Percentiles rank a stretch among this genome's conserved stretches.
These are phyloP conservation scores for Funneliformis caledonium DNA, from an alignment of 371 early-diverging fungal genomes.

Conservation along the genomic window DNA sequence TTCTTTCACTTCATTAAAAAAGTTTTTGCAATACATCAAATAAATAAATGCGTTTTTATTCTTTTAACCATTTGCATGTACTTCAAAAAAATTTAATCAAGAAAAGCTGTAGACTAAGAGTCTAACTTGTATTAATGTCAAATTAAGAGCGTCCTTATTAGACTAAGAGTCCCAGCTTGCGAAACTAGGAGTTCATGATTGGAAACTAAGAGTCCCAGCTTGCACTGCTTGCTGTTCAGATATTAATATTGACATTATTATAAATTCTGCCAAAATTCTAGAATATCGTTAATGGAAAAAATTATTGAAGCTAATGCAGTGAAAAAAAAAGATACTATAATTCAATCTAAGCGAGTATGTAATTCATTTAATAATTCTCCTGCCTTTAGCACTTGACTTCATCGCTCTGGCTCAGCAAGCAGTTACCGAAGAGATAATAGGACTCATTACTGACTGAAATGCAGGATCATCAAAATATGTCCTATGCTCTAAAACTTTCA, in stretches of 20 bases:
- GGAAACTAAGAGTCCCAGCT: conserved; percentile 16
- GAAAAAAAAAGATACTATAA: too few species aligned
- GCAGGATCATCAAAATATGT: too few species aligned
- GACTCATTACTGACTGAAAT: too few species aligned
- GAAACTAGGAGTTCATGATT: conserved; percentile 28
- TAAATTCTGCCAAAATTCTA: too few species aligned
- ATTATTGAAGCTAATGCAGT: too few species aligned
- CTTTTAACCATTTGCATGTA: not conserved
- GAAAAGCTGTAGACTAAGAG: conserved; percentile 28
- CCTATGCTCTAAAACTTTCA: too few species aligned
- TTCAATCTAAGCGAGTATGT: too few species aligned
- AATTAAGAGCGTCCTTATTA: conserved; percentile 20
- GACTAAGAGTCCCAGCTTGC: conserved; percentile 25
- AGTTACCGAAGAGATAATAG: too few species aligned
- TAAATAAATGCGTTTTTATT: conserved; percentile 10
- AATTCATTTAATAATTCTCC: too few species aligned
- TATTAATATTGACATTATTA: not conserved
- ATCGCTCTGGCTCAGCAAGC: too few species aligned
- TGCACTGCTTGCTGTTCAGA: conserved; percentile 25
- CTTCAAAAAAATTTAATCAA: not conserved
- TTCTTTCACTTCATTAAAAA: not conserved
- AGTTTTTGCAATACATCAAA: conserved; percentile 25
- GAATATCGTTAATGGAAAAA: too few species aligned
- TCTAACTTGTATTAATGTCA: conserved; percentile 15
- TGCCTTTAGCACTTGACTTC: too few species aligned